Percentiles rank a stretch among this genome's conserved stretches.
Conservation (phyloP, 208 protist species). For the Trypanosoma avium region DNA sequence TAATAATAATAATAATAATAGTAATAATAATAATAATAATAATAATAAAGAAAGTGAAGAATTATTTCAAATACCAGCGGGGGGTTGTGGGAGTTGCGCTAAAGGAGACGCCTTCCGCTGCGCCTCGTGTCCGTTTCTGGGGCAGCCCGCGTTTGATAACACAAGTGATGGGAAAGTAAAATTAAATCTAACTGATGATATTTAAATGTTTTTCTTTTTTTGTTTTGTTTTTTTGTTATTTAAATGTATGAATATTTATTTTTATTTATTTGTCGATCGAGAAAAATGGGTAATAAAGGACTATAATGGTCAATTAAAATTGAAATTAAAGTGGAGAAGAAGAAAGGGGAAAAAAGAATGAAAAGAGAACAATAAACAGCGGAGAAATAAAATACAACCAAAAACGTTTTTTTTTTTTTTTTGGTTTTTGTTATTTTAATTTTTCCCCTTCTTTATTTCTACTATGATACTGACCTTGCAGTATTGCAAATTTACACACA, state of each 20-base stretch:
- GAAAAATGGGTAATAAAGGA: too few relatives aligned
- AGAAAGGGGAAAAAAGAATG: neutral
- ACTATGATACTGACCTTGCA: neutral
- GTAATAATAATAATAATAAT: too few relatives aligned
- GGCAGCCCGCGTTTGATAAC: slow-evolving; percentile 84
- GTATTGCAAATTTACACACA: neutral
- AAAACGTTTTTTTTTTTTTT: neutral
- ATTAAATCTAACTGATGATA: slow-evolving; percentile 76
- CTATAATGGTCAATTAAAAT: too few relatives aligned
- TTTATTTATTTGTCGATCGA: too few relatives aligned
- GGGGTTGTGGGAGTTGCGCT: slow-evolving; percentile 87
- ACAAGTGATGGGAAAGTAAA: slow-evolving; percentile 85
- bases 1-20: too few relatives aligned
- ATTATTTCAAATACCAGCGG: slow-evolving; percentile 56
- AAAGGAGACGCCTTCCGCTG: slow-evolving; percentile 91
- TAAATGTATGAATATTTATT: too few relatives aligned
- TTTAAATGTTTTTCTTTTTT: too few relatives aligned
- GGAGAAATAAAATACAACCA: neutral
- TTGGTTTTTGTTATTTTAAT: slow-evolving; percentile 3
- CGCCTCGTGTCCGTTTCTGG: slow-evolving; percentile 84
- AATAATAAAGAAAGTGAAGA: too few relatives aligned
- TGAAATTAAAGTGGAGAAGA: neutral
- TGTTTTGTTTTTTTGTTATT: too few relatives aligned
- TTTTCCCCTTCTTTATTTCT: neutral
- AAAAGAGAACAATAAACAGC: neutral